phyloP scores from a whole-genome alignment of 2,329 filamentous ascomycete species.

The Alternaria angustiovoidea region DNA sequence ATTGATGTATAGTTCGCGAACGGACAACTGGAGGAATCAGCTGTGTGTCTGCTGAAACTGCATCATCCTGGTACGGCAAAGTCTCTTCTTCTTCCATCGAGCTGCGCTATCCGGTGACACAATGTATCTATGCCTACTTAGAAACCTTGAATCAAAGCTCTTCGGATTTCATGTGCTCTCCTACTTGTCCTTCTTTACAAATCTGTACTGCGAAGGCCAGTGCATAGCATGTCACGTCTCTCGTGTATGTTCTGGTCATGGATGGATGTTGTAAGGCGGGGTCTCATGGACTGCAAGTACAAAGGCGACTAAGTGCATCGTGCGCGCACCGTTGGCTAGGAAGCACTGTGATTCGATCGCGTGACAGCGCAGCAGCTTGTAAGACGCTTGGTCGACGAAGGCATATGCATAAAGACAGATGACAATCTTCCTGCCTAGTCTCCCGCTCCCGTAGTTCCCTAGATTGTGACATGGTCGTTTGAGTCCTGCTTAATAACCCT shows the following conservation, averaged over 20 bases:
- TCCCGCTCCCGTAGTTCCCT: neutral
- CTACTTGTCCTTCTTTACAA: neutral
- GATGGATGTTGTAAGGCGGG: slow-evolving; percentile 37
- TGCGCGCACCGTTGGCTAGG: slow-evolving; percentile 35
- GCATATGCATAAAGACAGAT: slow-evolving; percentile 17
- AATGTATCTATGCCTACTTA: no score
- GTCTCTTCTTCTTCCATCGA: neutral
- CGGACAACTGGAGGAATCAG: neutral
- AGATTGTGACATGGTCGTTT: neutral
- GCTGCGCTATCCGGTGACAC: neutral
- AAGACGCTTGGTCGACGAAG: slow-evolving; percentile 21
- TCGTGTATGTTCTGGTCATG: neutral
- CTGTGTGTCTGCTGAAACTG: neutral
- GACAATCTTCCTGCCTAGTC: neutral
- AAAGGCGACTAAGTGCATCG: slow-evolving; percentile 44
- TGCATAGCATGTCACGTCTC: neutral
- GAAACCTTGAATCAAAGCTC: neutral
- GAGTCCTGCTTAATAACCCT: neutral
- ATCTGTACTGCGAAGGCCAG: neutral
- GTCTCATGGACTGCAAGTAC: slow-evolving; percentile 46
- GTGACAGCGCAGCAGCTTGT: slow-evolving; percentile 40
- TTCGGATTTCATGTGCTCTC: neutral
- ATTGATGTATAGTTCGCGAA: neutral
- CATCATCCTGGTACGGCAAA: neutral
- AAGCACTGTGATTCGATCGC: slow-evolving; percentile 33